Percentiles rank a stretch among this genome's conserved stretches.
These are phyloP conservation scores for Hymenoscyphus salicellus DNA, from an alignment of 2,329 filamentous ascomycete species.

Conservation along the genomic window DNA sequence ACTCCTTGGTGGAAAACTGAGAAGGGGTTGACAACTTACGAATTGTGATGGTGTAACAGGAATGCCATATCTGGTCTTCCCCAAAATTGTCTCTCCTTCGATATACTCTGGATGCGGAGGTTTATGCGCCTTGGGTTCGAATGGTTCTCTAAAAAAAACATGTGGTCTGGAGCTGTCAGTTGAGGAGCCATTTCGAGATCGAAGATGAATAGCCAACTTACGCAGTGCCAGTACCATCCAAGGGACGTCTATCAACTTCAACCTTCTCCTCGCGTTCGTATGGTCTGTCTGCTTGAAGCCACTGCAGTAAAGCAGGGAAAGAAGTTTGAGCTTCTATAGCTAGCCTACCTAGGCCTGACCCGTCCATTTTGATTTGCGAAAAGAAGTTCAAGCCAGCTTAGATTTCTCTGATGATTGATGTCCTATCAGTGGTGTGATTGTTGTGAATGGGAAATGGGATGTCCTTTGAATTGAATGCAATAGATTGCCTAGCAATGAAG, in stretches of 20 bases:
- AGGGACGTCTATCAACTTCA: background rate
- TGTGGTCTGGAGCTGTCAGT: background rate
- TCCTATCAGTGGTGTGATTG: background rate
- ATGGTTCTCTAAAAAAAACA: background rate
- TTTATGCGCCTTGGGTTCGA: conserved; percentile 3
- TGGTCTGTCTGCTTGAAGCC: conserved; percentile 3
- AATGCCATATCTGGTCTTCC: conserved; percentile 16
- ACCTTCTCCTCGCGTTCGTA: background rate
- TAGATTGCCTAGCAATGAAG: background rate
- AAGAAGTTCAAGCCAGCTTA: background rate
- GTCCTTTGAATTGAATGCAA: background rate
- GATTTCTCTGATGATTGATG: background rate
- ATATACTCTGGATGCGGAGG: conserved; percentile 10
- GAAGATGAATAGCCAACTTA: background rate
- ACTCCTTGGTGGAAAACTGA: background rate
- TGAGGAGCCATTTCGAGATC: background rate
- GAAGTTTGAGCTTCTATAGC: background rate
- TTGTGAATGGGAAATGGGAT: background rate
- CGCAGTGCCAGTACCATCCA: background rate
- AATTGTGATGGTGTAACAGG: conserved; percentile 13
- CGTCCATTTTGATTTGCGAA: background rate
- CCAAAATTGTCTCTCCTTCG: conserved; percentile 8
- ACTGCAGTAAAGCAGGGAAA: background rate
- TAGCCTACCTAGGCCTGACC: background rate
- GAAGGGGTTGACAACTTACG: background rate